phyloP scores from a whole-genome alignment of 495 filamentous ascomycete species.

The Delitschia confertaspora region DNA sequence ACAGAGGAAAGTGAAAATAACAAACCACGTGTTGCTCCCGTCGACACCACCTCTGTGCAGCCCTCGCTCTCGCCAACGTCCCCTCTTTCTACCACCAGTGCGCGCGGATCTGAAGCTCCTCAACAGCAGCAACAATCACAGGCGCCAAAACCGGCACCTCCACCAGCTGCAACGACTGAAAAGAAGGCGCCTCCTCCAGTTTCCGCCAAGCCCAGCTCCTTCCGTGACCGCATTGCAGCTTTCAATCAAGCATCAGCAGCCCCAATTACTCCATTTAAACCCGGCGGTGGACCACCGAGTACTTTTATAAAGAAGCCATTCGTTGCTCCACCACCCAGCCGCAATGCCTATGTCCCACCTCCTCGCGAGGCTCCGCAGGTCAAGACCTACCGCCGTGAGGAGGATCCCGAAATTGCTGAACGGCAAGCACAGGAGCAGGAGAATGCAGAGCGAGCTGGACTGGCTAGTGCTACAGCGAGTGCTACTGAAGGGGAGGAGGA shows the following conservation, averaged over 20 bases:
- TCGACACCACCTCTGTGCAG: constrained; percentile 18
- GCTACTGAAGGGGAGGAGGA: constrained; percentile 52
- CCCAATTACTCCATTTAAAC: constrained; percentile 81
- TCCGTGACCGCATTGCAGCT: constrained; percentile 89
- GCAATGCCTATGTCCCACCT: constrained; percentile 80
- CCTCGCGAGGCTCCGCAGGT: constrained; percentile 51
- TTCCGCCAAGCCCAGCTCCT: constrained; percentile 78
- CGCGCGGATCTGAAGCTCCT: constrained; percentile 10
- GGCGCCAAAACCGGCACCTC: constrained; percentile 39
- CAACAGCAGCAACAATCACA: constrained; percentile 38
- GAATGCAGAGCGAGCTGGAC: constrained; percentile 50
- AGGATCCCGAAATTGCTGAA: constrained; percentile 74
- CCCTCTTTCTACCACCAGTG: constrained; percentile 7
- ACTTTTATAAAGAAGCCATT: constrained; percentile 97
- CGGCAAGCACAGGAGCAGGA: constrained; percentile 45
- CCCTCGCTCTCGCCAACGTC: constrained; percentile 13
- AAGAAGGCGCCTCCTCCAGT: constrained; percentile 51
- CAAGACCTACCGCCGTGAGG: constrained; percentile 77
- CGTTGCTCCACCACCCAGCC: constrained; percentile 87
- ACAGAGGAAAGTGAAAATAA: constrained; percentile 34
- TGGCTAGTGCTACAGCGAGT: constrained; percentile 38
- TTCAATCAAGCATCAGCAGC: constrained; percentile 88
- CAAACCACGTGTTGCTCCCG: constrained; percentile 29
- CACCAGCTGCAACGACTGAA: constrained; percentile 30
- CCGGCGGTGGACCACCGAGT: constrained; percentile 45